Evolutionary conservation across 345 rosid species (phyloP).

Genomic region (Sisymbrium altissimum): DNA sequence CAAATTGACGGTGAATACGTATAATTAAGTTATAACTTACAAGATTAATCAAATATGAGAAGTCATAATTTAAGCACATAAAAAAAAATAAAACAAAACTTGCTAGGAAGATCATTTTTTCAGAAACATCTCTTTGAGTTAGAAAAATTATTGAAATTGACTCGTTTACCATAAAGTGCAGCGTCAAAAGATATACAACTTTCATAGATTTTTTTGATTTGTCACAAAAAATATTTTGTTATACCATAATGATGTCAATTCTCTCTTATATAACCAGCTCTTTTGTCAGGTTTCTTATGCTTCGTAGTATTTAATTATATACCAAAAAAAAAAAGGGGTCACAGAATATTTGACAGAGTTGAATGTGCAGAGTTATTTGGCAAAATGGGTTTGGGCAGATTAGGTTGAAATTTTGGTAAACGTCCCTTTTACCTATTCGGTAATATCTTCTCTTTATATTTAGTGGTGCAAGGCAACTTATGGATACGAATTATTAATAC

Average conservation of each 20-base stretch:
- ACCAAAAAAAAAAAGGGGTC: conserved; percentile 3
- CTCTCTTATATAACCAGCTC: background rate
- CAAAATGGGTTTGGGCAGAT: background rate
- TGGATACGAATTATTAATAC: background rate
- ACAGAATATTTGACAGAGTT: background rate
- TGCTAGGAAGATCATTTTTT: background rate
- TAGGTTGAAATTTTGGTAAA: conserved; percentile 32
- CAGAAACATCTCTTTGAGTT: background rate
- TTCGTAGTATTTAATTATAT: background rate
- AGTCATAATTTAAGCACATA: background rate
- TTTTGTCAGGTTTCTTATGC: conserved; percentile 5
- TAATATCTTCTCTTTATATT: background rate
- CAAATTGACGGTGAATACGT: background rate
- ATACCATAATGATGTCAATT: background rate
- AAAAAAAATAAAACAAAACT: background rate
- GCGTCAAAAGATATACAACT: background rate
- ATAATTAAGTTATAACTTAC: background rate
- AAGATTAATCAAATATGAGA: background rate
- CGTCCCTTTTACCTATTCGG: conserved; percentile 27
- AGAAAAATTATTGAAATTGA: background rate
- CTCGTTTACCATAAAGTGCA: background rate
- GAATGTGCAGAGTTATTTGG: background rate
- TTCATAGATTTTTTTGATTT: background rate
- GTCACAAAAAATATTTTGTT: background rate
- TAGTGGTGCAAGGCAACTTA: conserved; percentile 22